Evolutionary conservation across 2,329 filamentous ascomycete species (phyloP).

Genomic region (Metarhizium robertsii): DNA sequence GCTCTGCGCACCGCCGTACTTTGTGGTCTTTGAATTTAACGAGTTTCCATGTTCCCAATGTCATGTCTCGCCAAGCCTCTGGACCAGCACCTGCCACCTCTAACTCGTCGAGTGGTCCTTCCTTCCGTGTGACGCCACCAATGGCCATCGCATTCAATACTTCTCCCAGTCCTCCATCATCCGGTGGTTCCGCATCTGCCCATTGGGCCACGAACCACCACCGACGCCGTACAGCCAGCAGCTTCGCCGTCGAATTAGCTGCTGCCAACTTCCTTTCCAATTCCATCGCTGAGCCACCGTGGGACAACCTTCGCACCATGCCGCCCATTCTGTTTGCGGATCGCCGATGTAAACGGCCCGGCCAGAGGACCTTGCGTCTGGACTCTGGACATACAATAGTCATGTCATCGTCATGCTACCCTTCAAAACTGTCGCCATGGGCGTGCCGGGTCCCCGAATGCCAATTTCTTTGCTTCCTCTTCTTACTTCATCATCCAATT

Average conservation of each 20-base stretch:
- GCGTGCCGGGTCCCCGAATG: neutral
- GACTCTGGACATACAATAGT: neutral
- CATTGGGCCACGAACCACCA: neutral
- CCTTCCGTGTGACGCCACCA: too few species aligned
- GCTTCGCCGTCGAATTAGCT: neutral
- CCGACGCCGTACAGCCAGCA: neutral
- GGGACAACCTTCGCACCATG: conserved; percentile 2
- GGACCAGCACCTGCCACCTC: too few species aligned
- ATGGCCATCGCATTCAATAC: too few species aligned
- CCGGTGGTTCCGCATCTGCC: too few species aligned
- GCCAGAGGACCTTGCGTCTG: neutral
- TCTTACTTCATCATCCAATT: neutral
- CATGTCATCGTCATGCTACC: conserved; percentile 3
- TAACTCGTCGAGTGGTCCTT: too few species aligned
- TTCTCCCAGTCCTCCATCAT: too few species aligned
- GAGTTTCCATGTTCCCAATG: too few species aligned
- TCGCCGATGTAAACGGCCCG: neutral
- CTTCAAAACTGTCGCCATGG: neutral
- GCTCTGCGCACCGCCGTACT: too few species aligned
- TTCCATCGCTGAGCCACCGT: neutral
- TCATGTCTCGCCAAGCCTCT: too few species aligned
- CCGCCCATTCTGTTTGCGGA: neutral
- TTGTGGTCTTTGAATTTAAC: too few species aligned
- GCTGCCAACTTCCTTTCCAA: neutral
- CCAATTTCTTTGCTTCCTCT: neutral